Conservation (phyloP, 768 basidiomycete species). For the Leccinellum luteum region DNA sequence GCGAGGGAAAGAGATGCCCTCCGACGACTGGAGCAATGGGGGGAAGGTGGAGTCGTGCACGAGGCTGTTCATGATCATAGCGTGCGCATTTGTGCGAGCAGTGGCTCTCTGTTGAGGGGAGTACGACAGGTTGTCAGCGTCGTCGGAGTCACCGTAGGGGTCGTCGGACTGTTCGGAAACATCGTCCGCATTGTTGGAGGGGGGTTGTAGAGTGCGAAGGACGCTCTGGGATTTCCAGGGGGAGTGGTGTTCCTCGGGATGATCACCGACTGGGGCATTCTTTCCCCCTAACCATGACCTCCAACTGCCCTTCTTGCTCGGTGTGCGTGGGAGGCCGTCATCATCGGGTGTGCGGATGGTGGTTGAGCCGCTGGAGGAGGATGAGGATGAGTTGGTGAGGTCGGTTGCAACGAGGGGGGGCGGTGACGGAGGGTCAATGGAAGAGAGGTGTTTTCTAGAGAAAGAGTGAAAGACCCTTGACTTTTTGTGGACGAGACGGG, state of each 20-base stretch:
- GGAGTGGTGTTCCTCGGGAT: constrained; percentile 22
- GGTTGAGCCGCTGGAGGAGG: constrained; percentile 55
- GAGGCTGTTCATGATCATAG: constrained; percentile 48
- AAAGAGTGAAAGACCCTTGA: constrained; percentile 25
- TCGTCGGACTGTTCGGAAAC: constrained; percentile 39
- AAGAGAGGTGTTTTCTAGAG: constrained; percentile 25
- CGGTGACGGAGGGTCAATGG: constrained; percentile 12
- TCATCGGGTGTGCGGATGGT: constrained; percentile 61
- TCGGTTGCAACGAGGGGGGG: constrained; percentile 28
- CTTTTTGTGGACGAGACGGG: constrained; percentile 22
- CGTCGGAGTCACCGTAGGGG: constrained; percentile 26
- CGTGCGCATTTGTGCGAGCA: constrained; percentile 39
- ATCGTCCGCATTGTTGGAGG: constrained; percentile 31
- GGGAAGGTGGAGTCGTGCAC: constrained; percentile 38
- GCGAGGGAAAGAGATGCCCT: constrained; percentile 47
- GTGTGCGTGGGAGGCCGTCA: constrained; percentile 37
- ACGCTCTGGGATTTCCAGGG: constrained; percentile 30
- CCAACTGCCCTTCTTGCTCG: constrained; percentile 50
- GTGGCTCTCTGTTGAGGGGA: constrained; percentile 28
- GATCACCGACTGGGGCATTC: constrained; percentile 29
- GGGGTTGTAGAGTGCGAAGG: constrained; percentile 21
- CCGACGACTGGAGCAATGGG: constrained; percentile 46
- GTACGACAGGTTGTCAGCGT: constrained; percentile 10
- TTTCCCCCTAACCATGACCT: constrained; percentile 52
- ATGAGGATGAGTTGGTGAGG: constrained; percentile 54